Evolutionary conservation across 257 asterid species (phyloP).

Genomic region (Salvia hispanica): DNA sequence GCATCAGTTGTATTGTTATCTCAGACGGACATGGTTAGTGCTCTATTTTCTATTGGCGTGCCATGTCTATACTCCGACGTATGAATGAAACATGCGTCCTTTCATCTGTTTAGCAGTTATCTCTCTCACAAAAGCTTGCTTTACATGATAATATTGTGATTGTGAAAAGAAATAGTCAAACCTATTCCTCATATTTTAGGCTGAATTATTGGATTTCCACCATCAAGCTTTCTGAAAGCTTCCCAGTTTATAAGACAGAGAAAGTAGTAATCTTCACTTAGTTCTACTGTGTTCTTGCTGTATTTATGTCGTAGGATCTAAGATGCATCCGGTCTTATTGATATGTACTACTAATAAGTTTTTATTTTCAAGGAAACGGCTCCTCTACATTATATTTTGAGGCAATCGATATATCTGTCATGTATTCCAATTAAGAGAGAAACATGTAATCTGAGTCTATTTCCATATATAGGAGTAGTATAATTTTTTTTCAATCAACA

Average conservation of each 20-base stretch:
- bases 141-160: slow-evolving; percentile 14
- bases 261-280: background rate
- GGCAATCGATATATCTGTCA: background rate
- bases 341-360: background rate
- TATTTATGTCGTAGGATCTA: background rate
- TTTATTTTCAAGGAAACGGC: background rate
- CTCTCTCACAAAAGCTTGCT: background rate
- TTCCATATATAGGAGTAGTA: too few species aligned
- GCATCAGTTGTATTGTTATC: slow-evolving; percentile 69
- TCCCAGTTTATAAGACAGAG: slow-evolving; percentile 11
- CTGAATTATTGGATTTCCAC: background rate
- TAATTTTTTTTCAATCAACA: slow-evolving; percentile 35
- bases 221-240: slow-evolving; percentile 11
- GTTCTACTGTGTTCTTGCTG: background rate
- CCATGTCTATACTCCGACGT: slow-evolving; percentile 9
- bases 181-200: background rate
- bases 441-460: background rate
- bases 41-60: background rate
- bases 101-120: background rate
- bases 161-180: slow-evolving; percentile 11
- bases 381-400: background rate
- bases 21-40: slow-evolving; percentile 70
- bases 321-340: background rate
- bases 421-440: slow-evolving; percentile 9
- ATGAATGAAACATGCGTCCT: background rate